phyloP scores from a whole-genome alignment of 2,329 filamentous ascomycete genomes.

The Nemania sp. region DNA sequence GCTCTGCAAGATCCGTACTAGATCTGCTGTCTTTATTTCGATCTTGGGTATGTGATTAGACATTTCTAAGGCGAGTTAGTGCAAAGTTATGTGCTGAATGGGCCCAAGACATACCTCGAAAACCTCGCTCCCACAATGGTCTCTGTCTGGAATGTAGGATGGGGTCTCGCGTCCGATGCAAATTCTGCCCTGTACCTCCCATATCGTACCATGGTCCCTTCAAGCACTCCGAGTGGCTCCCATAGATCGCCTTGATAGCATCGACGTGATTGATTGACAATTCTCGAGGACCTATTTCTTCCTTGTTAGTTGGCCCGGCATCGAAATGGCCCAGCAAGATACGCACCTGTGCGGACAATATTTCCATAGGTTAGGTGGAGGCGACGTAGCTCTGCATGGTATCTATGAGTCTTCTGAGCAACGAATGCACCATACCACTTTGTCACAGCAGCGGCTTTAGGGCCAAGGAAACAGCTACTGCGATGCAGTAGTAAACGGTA shows the following conservation, averaged over 20 bases:
- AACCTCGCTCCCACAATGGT: neutral
- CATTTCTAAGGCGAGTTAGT: neutral
- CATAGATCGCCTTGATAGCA: neutral
- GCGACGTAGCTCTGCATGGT: too few species aligned
- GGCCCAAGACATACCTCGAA: neutral
- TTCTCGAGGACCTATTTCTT: neutral
- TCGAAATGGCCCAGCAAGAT: too few species aligned
- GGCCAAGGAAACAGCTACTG: too few species aligned
- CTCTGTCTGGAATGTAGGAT: neutral
- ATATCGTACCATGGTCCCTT: slow-evolving; percentile 1
- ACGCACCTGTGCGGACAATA: too few species aligned
- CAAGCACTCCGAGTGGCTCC: neutral
- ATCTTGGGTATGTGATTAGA: slow-evolving; percentile 1
- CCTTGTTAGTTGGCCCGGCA: too few species aligned
- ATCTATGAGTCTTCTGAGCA: too few species aligned
- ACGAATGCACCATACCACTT: too few species aligned
- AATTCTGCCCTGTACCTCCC: neutral
- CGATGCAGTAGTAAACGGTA: too few species aligned
- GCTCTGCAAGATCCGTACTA: neutral
- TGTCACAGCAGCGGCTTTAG: too few species aligned
- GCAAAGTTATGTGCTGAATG: neutral
- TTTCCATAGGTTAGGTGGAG: too few species aligned
- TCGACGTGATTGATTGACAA: neutral
- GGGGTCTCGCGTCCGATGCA: neutral
- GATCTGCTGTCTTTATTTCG: neutral